Base-by-base conservation (phyloP, 805 yeast genomes). In the Hemisphaericaspora nanyangensis region DNA sequence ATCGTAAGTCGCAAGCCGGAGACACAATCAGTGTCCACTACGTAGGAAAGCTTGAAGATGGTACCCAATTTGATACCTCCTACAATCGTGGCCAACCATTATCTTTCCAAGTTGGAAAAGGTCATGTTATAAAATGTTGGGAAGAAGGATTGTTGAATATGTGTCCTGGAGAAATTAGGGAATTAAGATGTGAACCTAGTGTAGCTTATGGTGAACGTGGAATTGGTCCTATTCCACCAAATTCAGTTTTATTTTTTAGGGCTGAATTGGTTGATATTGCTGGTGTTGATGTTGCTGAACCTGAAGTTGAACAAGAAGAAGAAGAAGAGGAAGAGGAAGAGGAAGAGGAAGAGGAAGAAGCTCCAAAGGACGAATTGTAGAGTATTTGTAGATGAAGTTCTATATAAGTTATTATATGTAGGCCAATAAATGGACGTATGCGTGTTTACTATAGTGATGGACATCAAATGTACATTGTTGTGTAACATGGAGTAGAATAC, bases 131-230 rank as follows among this genome's bases (percentile, higher is more conserved):
- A 55, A 55, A 71, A 44, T 96, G 97, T 43, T 89, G 96, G 96
- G 97, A 89, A 47, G 78, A 82, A 61, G 96, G 96, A 30, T 65
- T 88, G 36, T 50, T 53, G 25, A 60, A 56, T 29, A 85, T 85
- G 95, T 89, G 97, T 63, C 68, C 86, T 58, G 96, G 96, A 33
- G 96, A 89, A 61, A 72, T 81, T 65, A 76, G 96, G 56, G 81
- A 75, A 49, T 69, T 89, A 50, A 76, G 79, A 20, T 86, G 90
- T 55, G 96, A 96, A 34, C 74, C 95, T 5, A 71, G 74, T 24
- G 60, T 87, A 49, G 96, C 77, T 6, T 89, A 89, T 51, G 97
- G 97, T 37, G 61, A 65, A 20, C 58, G 80, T 40, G 95, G 89
- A 35, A 80, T 86, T 38, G 88, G 88, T 28, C 82, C 82, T 34